A percentile compares a stretch with the other conserved stretches of the same genome.
Conservation (phyloP, 768 basidiomycete genomes). For the Mycena alexandri region DNA sequence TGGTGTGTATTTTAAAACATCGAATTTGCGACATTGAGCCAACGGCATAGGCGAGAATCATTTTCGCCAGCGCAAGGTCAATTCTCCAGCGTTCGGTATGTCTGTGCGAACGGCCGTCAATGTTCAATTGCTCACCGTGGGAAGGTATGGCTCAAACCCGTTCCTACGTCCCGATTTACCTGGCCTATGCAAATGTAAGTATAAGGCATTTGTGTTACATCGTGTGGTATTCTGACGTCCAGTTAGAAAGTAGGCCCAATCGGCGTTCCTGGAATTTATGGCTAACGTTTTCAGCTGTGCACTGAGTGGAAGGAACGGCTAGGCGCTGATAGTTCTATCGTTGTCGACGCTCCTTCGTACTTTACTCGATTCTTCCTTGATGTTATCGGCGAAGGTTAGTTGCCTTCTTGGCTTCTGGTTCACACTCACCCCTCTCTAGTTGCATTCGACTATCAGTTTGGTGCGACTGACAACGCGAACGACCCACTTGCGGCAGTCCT, state of each 20-base stretch:
- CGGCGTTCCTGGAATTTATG: neutral
- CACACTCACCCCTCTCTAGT: too few relatives aligned
- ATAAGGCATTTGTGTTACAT: slow-evolving; percentile 39
- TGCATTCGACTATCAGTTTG: slow-evolving; percentile 18
- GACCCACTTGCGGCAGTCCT: slow-evolving; percentile 1
- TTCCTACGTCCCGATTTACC: slow-evolving; percentile 64
- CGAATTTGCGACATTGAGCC: too few relatives aligned
- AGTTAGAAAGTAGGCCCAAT: neutral
- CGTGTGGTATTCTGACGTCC: slow-evolving; percentile 28
- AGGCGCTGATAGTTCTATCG: slow-evolving; percentile 53
- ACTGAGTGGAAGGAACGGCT: slow-evolving; percentile 63
- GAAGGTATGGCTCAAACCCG: slow-evolving; percentile 61
- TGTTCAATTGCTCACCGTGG: too few relatives aligned
- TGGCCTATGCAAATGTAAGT: slow-evolving; percentile 56
- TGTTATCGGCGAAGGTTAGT: slow-evolving; percentile 61
- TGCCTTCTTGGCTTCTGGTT: neutral
- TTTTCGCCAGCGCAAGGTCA: slow-evolving; percentile 64
- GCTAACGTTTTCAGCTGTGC: slow-evolving; percentile 48
- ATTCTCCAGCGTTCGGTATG: slow-evolving; percentile 62
- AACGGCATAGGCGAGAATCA: slow-evolving; percentile 55
- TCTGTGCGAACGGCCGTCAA: too few relatives aligned
- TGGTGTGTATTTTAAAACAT: slow-evolving; percentile 1
- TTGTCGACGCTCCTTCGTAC: slow-evolving; percentile 64
- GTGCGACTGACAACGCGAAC: slow-evolving; percentile 2
- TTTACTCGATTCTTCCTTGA: slow-evolving; percentile 65